These are phyloP conservation scores for Suillus bovinus DNA, from an alignment of 768 basidiomycete genomes.

Conservation along the genomic window DNA sequence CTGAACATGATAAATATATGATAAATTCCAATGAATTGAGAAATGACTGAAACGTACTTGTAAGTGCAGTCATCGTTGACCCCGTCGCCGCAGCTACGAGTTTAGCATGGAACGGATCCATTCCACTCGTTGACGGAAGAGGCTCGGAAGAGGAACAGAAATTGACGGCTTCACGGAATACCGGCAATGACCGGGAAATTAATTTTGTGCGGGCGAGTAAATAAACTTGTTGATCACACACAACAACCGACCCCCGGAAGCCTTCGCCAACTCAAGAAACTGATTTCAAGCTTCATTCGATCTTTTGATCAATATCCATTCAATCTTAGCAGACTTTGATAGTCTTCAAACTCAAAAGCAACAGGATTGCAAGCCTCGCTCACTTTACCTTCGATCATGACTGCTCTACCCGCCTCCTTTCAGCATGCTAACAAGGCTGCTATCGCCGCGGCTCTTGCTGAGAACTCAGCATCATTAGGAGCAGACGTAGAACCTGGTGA, in stretches of 20 bases:
- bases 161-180: neutral
- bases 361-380: conserved; percentile 14
- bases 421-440: conserved; percentile 82
- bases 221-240: conserved; percentile 7
- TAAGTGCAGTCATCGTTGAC: conserved; percentile 78
- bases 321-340: conserved; percentile 15
- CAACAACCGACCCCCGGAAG: conserved; percentile 8
- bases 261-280: conserved; percentile 2
- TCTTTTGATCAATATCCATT: neutral
- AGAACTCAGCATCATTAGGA: conserved; percentile 45
- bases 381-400: conserved; percentile 22
- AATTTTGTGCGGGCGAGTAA: conserved; percentile 11
- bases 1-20: conserved; percentile 46
- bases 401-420: conserved; percentile 58
- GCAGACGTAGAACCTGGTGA: conserved; percentile 72
- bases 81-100: conserved; percentile 78
- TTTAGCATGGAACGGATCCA: conserved; percentile 80
- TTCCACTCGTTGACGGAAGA: conserved; percentile 23
- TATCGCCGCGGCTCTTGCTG: conserved; percentile 69
- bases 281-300: conserved; percentile 3
- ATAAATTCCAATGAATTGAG: conserved; percentile 9
- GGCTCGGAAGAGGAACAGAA: conserved; percentile 5
- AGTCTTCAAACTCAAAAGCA: conserved; percentile 14
- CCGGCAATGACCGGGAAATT: conserved; percentile 29
- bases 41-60: conserved; percentile 50